phyloP scores from a whole-genome alignment of 2,329 filamentous ascomycete species.

The Penicillium sumatraense region DNA sequence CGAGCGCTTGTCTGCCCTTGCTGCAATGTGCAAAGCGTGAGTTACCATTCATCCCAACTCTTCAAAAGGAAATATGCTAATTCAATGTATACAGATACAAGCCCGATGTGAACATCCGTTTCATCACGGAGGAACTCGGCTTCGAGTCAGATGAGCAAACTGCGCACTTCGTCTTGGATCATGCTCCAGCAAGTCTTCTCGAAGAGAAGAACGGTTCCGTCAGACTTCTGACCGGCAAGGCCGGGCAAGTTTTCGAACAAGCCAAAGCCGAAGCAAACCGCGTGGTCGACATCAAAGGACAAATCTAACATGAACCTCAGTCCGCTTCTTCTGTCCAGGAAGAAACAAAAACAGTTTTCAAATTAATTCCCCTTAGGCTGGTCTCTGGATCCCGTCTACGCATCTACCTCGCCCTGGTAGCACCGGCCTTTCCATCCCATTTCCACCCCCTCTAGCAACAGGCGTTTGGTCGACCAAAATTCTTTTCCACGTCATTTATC shows the following conservation, averaged over 20 bases:
- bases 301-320: slow-evolving; percentile 61
- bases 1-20: slow-evolving; percentile 87
- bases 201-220: slow-evolving; percentile 77
- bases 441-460: slow-evolving; percentile 29
- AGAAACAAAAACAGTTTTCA: slow-evolving; percentile 11
- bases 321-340: slow-evolving; percentile 1
- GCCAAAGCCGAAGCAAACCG: slow-evolving; percentile 76
- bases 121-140: slow-evolving; percentile 92
- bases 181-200: slow-evolving; percentile 75
- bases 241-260: slow-evolving; percentile 72
- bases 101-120: slow-evolving; percentile 83
- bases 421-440: slow-evolving; percentile 58
- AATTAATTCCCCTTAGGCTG: slow-evolving; percentile 15
- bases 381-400: slow-evolving; percentile 2
- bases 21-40: slow-evolving; percentile 93
- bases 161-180: slow-evolving; percentile 84
- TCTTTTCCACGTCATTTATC: not conserved
- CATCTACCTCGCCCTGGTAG: slow-evolving; percentile 28
- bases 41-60: slow-evolving; percentile 45
- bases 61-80: not conserved
- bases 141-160: slow-evolving; percentile 93
- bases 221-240: slow-evolving; percentile 75
- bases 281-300: slow-evolving; percentile 94
- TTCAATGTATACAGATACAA: slow-evolving; percentile 76
- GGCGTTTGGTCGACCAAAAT: slow-evolving; percentile 4